Conservation (phyloP, 2,329 filamentous ascomycete genomes). For the Zelopaecilomyces penicillatus region DNA sequence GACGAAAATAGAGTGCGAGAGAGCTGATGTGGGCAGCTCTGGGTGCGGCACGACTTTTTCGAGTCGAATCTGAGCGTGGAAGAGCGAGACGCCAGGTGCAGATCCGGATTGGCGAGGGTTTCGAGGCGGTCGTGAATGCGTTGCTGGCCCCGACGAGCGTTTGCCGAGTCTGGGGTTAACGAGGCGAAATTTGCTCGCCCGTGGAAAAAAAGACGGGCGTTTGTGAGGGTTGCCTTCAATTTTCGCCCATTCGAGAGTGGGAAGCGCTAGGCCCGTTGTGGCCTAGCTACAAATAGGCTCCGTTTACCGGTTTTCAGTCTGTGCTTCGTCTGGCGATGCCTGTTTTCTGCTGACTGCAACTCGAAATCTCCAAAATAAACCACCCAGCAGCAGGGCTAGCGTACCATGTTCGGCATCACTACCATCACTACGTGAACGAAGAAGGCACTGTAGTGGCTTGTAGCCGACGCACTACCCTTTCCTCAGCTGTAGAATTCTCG, state of each 20-base stretch:
- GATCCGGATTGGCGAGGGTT: constrained; percentile 13
- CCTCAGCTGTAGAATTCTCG: no score
- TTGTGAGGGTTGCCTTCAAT: constrained; percentile 37
- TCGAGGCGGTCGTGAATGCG: constrained; percentile 14
- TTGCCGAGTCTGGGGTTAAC: constrained; percentile 33
- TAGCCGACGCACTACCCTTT: no score
- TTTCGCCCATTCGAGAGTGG: constrained; percentile 34
- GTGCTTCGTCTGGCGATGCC: no score
- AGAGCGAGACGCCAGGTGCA: neutral
- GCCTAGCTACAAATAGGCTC: constrained; percentile 7
- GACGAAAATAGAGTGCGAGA: constrained; percentile 10
- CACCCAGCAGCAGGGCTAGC: no score
- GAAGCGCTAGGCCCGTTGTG: constrained; percentile 28
- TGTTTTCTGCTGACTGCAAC: no score
- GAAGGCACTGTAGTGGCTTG: no score
- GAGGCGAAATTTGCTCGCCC: constrained; percentile 36
- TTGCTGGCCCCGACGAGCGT: constrained; percentile 28
- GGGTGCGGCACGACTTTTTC: no score
- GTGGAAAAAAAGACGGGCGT: constrained; percentile 29
- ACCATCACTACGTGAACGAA: no score
- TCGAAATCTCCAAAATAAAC: no score
- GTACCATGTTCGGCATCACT: no score
- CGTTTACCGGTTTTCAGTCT: no score
- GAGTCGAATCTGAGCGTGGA: neutral
- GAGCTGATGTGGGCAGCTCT: neutral